A percentile compares a stretch with the other conserved stretches of the same genome.
Conservation (phyloP, 495 filamentous ascomycete genomes). For the Extremus antarcticus region DNA sequence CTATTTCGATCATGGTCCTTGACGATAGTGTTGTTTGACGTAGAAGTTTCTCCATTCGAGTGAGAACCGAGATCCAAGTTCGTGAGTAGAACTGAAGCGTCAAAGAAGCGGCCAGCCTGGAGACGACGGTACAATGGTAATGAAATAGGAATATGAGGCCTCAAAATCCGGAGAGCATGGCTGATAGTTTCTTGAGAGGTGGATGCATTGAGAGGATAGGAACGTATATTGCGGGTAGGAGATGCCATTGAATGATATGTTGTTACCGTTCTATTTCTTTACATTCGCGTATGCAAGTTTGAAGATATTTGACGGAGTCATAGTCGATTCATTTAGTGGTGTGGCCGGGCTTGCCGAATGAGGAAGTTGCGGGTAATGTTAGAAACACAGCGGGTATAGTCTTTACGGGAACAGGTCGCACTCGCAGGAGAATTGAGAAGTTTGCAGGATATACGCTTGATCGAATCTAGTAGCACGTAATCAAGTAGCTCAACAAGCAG, state of each 20-base stretch:
- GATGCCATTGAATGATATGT: background rate
- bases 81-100: conserved; percentile 5
- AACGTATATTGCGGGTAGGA: background rate
- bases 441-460: background rate
- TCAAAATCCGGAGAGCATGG: conserved; percentile 16
- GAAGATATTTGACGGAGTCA: no score
- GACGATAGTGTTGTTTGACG: conserved; percentile 9
- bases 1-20: background rate
- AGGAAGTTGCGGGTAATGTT: background rate
- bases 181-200: background rate
- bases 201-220: background rate
- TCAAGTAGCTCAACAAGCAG: no score
- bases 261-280: no score
- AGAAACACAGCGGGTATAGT: no score
- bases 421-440: no score
- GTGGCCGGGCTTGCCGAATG: background rate
- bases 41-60: background rate
- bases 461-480: background rate
- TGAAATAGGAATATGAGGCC: conserved; percentile 21
- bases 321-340: no score
- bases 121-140: conserved; percentile 27
- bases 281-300: no score
- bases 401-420: no score
- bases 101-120: conserved; percentile 20
- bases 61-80: conserved; percentile 3